These are phyloP conservation scores for Debaryomyces hansenii DNA, from an alignment of 805 yeast genomes.

Conservation along the genomic window DNA sequence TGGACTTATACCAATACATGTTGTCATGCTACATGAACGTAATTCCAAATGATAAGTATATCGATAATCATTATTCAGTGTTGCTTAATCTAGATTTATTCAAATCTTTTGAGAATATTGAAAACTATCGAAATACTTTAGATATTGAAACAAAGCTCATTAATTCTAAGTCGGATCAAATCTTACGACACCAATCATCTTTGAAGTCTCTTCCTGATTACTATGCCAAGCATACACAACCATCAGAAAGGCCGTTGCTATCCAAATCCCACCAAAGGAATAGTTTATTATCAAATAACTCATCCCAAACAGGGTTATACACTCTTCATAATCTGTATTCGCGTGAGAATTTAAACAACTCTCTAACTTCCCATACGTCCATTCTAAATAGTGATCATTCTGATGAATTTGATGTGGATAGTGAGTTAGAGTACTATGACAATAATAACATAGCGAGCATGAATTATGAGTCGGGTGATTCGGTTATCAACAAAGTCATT, in stretches of 20 bases:
- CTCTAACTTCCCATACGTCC: neutral
- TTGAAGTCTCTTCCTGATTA: slow-evolving; percentile 15
- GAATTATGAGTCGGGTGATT: neutral
- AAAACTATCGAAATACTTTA: slow-evolving; percentile 27
- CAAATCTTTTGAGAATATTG: slow-evolving; percentile 37
- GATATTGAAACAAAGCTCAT: slow-evolving; percentile 24
- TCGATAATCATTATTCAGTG: slow-evolving; percentile 38
- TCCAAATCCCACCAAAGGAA: neutral
- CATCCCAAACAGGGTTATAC: slow-evolving; percentile 1
- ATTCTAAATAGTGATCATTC: neutral
- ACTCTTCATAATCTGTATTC: neutral
- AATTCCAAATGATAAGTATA: slow-evolving; percentile 24
- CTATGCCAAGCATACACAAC: neutral
- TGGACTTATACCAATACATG: slow-evolving; percentile 38
- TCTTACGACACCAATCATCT: slow-evolving; percentile 25
- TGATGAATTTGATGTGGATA: neutral
- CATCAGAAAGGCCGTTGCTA: neutral
- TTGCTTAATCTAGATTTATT: slow-evolving; percentile 37
- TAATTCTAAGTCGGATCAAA: slow-evolving; percentile 20
- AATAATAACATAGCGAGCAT: neutral
- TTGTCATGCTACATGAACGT: slow-evolving; percentile 39
- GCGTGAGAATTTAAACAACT: neutral
- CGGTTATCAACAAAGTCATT: slow-evolving; percentile 19
- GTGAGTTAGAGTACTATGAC: neutral
- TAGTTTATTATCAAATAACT: neutral